Percentiles rank a stretch among this genome's conserved stretches.
Evolutionary conservation across 2,329 filamentous ascomycete genomes (phyloP).

Genomic region (Phialophora verrucosa): DNA sequence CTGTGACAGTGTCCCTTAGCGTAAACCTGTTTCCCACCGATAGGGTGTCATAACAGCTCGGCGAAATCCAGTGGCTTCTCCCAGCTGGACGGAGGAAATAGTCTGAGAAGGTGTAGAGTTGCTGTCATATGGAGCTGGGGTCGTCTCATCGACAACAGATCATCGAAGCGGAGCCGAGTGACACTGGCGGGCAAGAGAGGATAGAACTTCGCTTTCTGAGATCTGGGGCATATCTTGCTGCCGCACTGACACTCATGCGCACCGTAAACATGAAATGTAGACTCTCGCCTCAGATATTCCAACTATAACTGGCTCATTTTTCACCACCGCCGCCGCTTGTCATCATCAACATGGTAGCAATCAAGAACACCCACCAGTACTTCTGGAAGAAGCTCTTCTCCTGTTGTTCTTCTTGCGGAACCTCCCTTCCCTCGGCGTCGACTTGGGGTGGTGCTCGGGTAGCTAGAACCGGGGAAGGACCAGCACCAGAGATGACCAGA

Average conservation of each 20-base stretch:
- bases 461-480: slow-evolving; percentile 49
- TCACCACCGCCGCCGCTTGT: slow-evolving; percentile 45
- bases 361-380: slow-evolving; percentile 56
- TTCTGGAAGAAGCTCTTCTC: slow-evolving; percentile 55
- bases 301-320: slow-evolving; percentile 26
- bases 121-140: background rate
- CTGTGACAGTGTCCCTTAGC: background rate
- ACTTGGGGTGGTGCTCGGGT: slow-evolving; percentile 48
- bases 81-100: background rate
- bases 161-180: background rate
- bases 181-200: background rate
- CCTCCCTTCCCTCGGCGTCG: slow-evolving; percentile 45
- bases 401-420: slow-evolving; percentile 44
- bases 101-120: background rate
- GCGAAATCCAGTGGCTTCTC: background rate
- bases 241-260: background rate
- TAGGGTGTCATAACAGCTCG: background rate
- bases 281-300: background rate
- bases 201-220: background rate
- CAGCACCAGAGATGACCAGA: slow-evolving; percentile 43
- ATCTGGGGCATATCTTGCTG: background rate
- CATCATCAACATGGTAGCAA: slow-evolving; percentile 50
- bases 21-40: background rate
- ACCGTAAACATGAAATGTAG: background rate
- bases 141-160: background rate